Evolutionary conservation across 352 stramenopile species (phyloP), one percentile per base, ranked within the genome.

Genomic region (Phytophthora constricta): DNA sequence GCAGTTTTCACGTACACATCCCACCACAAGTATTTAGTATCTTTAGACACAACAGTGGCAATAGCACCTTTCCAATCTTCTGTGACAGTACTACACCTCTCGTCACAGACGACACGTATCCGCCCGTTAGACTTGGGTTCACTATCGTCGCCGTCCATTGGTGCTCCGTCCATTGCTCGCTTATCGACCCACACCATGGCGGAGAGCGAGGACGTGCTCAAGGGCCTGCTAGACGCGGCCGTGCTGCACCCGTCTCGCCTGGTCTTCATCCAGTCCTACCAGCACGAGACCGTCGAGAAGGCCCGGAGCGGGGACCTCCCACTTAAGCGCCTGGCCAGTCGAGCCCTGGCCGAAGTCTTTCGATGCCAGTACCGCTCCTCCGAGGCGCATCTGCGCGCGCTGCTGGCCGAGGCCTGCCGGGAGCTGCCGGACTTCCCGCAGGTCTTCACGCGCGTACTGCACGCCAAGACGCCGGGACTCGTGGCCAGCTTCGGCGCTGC

Each of bases 211-310:
- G 83, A 92, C 72, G 83, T 88, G 58, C 75, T 93, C 33, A 65
- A 70, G 59, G 72, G 80, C 53, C 77, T 89, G 59, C 71, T 93
- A 53, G 84, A 91, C 31, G 73, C 70, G 34, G 66, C 74, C 58
- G 73, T 88, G 48, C 57, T 84, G 26, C 79, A 75, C 33, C 86
- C 86, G 10, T 79, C 74, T 26, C 67, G 89, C 22, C 31, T 66
- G 3, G 57, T 71, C 58, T 74, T 81, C 60, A 86, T 91, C 70
- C 82, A 92, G 45, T 80, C 76, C 37, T 84, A 89, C 27, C 79
- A 85, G 77, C 82, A 89, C 28, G 84, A 94, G 51, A 74, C 85
- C 26, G 46, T 94, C 41, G 75, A 80, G 14, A 88, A 90, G 68
- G 77, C 87, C 50, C 77, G 82, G 58, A 70, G 65, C 55, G 77